Conservation (phyloP, 768 basidiomycete genomes). For the Dioszegia hungarica region DNA sequence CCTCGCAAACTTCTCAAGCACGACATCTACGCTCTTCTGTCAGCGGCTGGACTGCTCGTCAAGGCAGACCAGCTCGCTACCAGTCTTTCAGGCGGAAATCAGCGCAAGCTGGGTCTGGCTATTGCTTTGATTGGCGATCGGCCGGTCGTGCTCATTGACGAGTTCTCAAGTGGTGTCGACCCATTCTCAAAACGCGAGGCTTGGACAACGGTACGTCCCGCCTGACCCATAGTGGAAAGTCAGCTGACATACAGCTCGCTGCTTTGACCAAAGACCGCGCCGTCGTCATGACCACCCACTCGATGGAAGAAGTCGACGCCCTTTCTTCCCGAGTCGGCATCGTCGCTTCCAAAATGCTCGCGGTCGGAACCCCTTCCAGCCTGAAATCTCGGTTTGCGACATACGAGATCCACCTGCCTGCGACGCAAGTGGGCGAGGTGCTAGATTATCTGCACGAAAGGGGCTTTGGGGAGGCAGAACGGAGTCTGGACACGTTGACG, state of each 20-base stretch:
- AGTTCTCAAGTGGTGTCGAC: constrained; percentile 77
- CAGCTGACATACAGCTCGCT: constrained; percentile 15
- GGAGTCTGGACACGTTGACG: constrained; percentile 22
- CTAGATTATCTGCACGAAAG: constrained; percentile 12
- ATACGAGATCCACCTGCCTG: constrained; percentile 67
- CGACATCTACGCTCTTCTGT: constrained; percentile 60
- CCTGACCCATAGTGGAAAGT: no score
- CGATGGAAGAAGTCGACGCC: constrained; percentile 79
- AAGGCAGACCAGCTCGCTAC: constrained; percentile 70
- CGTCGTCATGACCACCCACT: constrained; percentile 53
- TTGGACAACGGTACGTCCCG: constrained; percentile 69
- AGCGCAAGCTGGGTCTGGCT: constrained; percentile 68
- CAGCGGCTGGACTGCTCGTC: constrained; percentile 57
- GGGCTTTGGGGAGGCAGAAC: constrained; percentile 10
- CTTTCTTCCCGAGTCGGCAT: constrained; percentile 73
- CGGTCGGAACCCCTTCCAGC: constrained; percentile 62
- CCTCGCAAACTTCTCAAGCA: constrained; percentile 54
- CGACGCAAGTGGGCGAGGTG: constrained; percentile 1
- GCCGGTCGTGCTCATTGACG: constrained; percentile 71
- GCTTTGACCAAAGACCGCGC: constrained; percentile 28
- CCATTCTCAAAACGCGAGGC: constrained; percentile 78
- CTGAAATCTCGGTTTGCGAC: constrained; percentile 65
- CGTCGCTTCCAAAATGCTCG: constrained; percentile 67
- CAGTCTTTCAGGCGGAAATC: constrained; percentile 72
- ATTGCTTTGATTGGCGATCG: constrained; percentile 75